Conservation (phyloP, 2,329 filamentous ascomycete species). For the Passalora sequoiae region DNA sequence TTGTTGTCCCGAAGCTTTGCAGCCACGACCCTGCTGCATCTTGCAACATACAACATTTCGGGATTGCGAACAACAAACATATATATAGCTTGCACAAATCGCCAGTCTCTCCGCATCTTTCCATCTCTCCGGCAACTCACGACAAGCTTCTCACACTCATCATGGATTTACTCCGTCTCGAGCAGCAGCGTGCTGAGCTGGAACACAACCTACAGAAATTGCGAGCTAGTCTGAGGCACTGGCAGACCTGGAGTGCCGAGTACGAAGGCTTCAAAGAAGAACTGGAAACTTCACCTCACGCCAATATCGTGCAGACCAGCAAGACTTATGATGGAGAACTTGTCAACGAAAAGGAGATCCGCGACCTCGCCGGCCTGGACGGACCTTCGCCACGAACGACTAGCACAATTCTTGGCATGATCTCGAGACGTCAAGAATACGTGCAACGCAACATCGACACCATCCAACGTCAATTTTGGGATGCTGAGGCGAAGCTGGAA, state of each 20-base stretch:
- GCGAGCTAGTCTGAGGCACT: conserved; percentile 71
- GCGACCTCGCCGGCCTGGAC: conserved; percentile 48
- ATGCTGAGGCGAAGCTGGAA: conserved; percentile 64
- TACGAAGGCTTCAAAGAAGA: conserved; percentile 79
- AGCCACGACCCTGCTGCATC: too few species aligned
- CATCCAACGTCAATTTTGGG: conserved; percentile 66
- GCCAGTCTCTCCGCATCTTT: too few species aligned
- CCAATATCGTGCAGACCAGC: conserved; percentile 41
- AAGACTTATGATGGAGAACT: conserved; percentile 59
- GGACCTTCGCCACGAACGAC: conserved; percentile 44
- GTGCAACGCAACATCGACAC: conserved; percentile 74
- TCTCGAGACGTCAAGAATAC: conserved; percentile 79
- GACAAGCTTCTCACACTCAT: conserved; percentile 45
- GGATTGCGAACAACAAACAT: too few species aligned
- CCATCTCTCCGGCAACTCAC: not conserved
- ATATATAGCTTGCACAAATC: too few species aligned
- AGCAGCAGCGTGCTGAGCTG: conserved; percentile 68
- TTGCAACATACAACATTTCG: too few species aligned
- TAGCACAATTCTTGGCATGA: conserved; percentile 61
- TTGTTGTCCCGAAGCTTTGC: too few species aligned
- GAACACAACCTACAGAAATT: conserved; percentile 72
- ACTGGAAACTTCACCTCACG: conserved; percentile 38
- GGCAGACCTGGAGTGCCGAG: conserved; percentile 86
- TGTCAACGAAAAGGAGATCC: conserved; percentile 57
- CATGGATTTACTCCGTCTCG: conserved; percentile 58